These are phyloP conservation scores for Colletotrichum sojae DNA, from an alignment of 2,329 filamentous ascomycete genomes.

Conservation along the genomic window DNA sequence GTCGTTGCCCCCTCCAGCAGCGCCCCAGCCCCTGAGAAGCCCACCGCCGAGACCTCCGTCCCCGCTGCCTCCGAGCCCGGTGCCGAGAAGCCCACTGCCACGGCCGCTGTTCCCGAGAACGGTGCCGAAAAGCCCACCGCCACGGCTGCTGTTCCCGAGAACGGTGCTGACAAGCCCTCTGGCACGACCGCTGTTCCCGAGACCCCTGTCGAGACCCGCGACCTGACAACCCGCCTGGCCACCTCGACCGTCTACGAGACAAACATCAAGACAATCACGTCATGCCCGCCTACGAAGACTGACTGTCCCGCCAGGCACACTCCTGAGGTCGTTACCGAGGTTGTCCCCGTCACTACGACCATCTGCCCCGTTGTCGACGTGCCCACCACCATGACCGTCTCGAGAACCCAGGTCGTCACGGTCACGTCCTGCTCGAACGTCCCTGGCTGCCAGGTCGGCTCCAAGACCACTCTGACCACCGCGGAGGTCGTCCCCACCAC, in stretches of 20 bases:
- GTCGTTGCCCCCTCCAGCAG: slow-evolving; percentile 4
- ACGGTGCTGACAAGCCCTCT: slow-evolving; percentile 1
- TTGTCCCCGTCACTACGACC: slow-evolving; percentile 60
- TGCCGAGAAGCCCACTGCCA: slow-evolving; percentile 12
- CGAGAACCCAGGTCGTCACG: slow-evolving; percentile 47
- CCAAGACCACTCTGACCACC: slow-evolving; percentile 34
- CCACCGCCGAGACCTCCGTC: slow-evolving; percentile 1
- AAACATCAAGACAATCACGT: slow-evolving; percentile 41
- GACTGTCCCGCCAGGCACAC: slow-evolving; percentile 32
- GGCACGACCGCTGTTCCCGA: slow-evolving; percentile 4
- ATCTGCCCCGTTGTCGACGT: slow-evolving; percentile 54
- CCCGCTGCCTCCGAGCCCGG: too few species aligned
- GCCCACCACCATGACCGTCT: slow-evolving; percentile 29
- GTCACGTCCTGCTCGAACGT: slow-evolving; percentile 48
- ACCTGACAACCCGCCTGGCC: slow-evolving; percentile 34
- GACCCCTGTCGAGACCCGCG: slow-evolving; percentile 9
- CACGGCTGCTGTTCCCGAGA: slow-evolving; percentile 1
- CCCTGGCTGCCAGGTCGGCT: slow-evolving; percentile 44
- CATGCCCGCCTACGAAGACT: slow-evolving; percentile 30
- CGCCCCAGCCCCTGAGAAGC: not conserved
- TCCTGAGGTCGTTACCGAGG: slow-evolving; percentile 45
- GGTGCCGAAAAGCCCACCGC: not conserved
- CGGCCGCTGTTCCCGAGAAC: slow-evolving; percentile 5
- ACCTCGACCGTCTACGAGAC: slow-evolving; percentile 40
- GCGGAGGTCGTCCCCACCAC: slow-evolving; percentile 31